Percentiles rank a stretch among this genome's conserved stretches.
phyloP scores from a whole-genome alignment of 1,284 basidiomycete genomes.

The Moniliophthora roreri region DNA sequence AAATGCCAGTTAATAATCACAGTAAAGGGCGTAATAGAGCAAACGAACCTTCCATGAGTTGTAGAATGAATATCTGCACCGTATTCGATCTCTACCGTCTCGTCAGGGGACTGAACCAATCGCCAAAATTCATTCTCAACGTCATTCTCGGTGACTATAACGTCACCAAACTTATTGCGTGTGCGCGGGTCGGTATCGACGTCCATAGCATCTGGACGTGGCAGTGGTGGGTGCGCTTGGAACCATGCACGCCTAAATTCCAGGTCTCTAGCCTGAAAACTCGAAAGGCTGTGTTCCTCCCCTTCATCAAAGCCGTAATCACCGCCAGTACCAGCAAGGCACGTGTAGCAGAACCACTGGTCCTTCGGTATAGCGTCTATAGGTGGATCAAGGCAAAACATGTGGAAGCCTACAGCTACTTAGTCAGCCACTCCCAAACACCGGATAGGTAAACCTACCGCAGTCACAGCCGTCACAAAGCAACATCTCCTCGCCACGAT shows the following conservation, averaged over 20 bases:
- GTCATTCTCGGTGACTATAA: constrained; percentile 81
- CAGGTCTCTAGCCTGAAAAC: constrained; percentile 88
- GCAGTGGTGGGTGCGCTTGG: constrained; percentile 65
- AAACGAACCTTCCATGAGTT: constrained; percentile 88
- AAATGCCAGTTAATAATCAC: neutral
- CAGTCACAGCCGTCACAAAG: constrained; percentile 97
- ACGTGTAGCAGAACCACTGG: constrained; percentile 96
- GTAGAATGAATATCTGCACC: constrained; percentile 98
- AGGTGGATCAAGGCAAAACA: constrained; percentile 94
- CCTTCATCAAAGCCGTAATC: constrained; percentile 99
- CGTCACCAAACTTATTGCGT: constrained; percentile 60
- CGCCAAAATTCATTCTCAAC: constrained; percentile 98
- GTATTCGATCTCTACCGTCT: constrained; percentile 98
- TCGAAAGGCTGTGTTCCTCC: constrained; percentile 90
- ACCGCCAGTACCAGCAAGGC: constrained; percentile 91
- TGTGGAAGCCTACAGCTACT: constrained; percentile 79
- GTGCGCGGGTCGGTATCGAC: constrained; percentile 43
- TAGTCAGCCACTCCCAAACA: neutral
- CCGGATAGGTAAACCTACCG: constrained; percentile 65
- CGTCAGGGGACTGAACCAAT: constrained; percentile 84
- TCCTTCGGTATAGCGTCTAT: constrained; percentile 83
- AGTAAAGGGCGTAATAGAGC: neutral
- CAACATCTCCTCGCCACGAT: constrained; percentile 88
- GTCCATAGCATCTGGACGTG: constrained; percentile 23
- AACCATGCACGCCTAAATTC: constrained; percentile 93